Percentiles rank a stretch among this genome's conserved stretches.
Conservation (phyloP, 2,329 filamentous ascomycete genomes). For the Fusarium fujikuroi region DNA sequence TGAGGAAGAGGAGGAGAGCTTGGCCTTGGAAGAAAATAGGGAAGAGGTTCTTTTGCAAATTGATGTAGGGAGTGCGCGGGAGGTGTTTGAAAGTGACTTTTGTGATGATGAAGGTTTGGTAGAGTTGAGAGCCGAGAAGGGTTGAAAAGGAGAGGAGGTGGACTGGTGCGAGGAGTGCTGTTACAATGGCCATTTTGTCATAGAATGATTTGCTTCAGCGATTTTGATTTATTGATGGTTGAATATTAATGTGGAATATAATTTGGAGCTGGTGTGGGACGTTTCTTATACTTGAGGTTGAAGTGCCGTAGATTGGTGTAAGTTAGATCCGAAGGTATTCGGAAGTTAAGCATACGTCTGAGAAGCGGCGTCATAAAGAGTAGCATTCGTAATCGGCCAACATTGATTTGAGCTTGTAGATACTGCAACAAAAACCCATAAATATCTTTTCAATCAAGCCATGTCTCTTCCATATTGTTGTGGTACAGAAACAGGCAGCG, state of each 20-base stretch:
- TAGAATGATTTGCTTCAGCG: too few species aligned
- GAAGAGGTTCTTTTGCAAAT: conserved; percentile 54
- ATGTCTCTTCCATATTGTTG: background rate
- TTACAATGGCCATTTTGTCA: conserved; percentile 27
- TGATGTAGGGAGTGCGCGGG: conserved; percentile 50
- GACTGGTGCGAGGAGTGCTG: conserved; percentile 45
- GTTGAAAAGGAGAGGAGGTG: conserved; percentile 54
- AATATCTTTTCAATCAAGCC: fast-evolving
- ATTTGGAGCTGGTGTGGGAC: background rate
- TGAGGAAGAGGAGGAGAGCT: conserved; percentile 48
- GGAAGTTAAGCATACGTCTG: conserved; percentile 29
- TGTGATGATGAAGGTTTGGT: conserved; percentile 53
- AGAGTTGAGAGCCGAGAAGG: conserved; percentile 54
- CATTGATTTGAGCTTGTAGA: background rate
- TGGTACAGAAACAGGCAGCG: too few species aligned
- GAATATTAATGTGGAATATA: background rate
- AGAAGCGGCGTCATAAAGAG: background rate
- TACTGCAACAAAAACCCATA: background rate
- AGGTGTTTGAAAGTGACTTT: conserved; percentile 51
- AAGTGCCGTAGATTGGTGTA: background rate
- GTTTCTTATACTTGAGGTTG: conserved; percentile 13
- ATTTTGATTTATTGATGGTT: too few species aligned
- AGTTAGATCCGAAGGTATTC: conserved; percentile 40
- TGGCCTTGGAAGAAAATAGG: conserved; percentile 55
- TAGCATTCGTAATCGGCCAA: background rate